These are phyloP conservation scores for Myriosclerotinia scirpicola DNA, from an alignment of 2,329 filamentous ascomycete genomes.

Conservation along the genomic window DNA sequence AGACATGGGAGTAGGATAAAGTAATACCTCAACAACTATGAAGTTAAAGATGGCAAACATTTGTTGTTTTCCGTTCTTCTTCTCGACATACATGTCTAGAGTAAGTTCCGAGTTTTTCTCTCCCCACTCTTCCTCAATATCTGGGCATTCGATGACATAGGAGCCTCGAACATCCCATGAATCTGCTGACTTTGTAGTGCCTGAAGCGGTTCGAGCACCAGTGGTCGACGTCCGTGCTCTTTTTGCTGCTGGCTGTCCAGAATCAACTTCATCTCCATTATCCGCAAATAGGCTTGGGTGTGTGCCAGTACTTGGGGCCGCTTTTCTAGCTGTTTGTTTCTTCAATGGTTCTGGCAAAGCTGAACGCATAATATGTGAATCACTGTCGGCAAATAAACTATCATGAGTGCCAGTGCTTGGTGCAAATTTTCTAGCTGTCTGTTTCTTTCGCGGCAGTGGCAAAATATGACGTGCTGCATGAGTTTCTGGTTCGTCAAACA, in stretches of 20 bases:
- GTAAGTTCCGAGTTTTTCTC: conserved; percentile 16
- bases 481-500: conserved; percentile 1
- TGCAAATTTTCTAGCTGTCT: conserved; percentile 21
- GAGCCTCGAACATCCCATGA: conserved; percentile 27
- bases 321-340: conserved; percentile 24
- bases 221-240: neutral
- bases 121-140: conserved; percentile 25
- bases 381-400: neutral
- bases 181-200: neutral
- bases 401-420: conserved; percentile 3
- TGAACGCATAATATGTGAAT: neutral
- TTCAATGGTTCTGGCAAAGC: neutral
- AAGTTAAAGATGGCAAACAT: conserved; percentile 30
- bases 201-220: neutral
- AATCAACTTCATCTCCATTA: neutral
- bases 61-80: conserved; percentile 24
- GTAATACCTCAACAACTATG: conserved; percentile 25
- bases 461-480: conserved; percentile 5
- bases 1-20: neutral
- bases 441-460: conserved; percentile 18
- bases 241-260: neutral
- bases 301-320: neutral
- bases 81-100: conserved; percentile 27
- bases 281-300: neutral
- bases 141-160: conserved; percentile 26